These are phyloP conservation scores for Skeletonema marinoi DNA, from an alignment of 108 stramenopile species.

Conservation along the genomic window DNA sequence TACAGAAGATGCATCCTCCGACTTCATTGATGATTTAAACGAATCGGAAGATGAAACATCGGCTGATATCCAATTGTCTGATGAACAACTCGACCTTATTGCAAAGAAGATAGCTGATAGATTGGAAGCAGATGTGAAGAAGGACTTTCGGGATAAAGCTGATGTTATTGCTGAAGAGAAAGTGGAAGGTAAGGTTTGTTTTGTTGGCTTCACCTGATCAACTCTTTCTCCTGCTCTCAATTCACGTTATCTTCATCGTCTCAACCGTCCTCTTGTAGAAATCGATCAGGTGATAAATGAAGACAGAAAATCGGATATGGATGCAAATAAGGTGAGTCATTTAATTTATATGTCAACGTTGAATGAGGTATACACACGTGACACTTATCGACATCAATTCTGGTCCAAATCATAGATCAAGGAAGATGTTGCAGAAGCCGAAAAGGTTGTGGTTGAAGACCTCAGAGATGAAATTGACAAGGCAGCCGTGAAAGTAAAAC, in stretches of 20 bases:
- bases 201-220: neutral
- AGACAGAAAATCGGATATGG: constrained; percentile 31
- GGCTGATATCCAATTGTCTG: constrained; percentile 25
- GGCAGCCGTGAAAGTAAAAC: constrained; percentile 30
- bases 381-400: neutral
- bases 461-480: constrained; percentile 53
- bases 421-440: constrained; percentile 37
- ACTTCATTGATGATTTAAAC: constrained; percentile 23
- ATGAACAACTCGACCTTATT: constrained; percentile 36
- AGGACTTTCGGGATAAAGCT: constrained; percentile 34
- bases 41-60: constrained; percentile 17
- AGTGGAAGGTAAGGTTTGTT: constrained; percentile 8
- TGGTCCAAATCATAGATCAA: constrained; percentile 22
- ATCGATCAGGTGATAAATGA: constrained; percentile 41
- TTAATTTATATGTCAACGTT: neutral
- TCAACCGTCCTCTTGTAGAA: neutral
- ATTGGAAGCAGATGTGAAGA: constrained; percentile 41
- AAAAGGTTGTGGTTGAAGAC: constrained; percentile 26
- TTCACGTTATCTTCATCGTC: neutral
- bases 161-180: constrained; percentile 43
- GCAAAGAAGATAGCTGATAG: constrained; percentile 40
- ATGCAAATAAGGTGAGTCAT: constrained; percentile 28
- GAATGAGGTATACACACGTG: neutral
- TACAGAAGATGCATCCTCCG: constrained; percentile 17
- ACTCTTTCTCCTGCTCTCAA: neutral